Evolutionary conservation across 2,329 filamentous ascomycete genomes (phyloP).

Genomic region (Verticillium nubilum): DNA sequence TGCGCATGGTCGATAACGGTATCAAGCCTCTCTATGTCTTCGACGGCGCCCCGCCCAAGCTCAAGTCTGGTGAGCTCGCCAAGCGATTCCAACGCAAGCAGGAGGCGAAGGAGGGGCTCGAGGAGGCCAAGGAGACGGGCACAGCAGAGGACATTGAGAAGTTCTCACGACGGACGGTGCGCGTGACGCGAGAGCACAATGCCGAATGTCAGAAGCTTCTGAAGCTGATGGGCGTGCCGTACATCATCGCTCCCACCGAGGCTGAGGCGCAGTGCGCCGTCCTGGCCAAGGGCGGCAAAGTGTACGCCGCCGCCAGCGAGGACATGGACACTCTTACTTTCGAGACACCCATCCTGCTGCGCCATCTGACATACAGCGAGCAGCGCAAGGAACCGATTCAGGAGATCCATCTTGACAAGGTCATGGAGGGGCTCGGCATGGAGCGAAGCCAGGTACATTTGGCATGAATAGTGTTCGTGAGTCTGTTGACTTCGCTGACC

Average conservation of each 20-base stretch:
- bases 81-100: conserved; percentile 95
- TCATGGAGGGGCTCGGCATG: conserved; percentile 83
- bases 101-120: conserved; percentile 81
- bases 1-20: conserved; percentile 96
- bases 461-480: too few relatives aligned
- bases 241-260: conserved; percentile 91
- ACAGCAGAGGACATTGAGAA: conserved; percentile 98
- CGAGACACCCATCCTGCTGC: conserved; percentile 80
- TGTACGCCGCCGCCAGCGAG: conserved; percentile 93
- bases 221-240: conserved; percentile 94
- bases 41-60: conserved; percentile 91
- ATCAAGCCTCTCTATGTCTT: conserved; percentile 99
- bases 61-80: conserved; percentile 94
- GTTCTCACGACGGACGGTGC: conserved; percentile 87
- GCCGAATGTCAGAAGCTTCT: conserved; percentile 86
- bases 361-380: conserved; percentile 95
- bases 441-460: conserved; percentile 70
- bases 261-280: conserved; percentile 95
- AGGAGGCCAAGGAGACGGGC: conserved; percentile 95
- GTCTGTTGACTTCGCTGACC: background rate
- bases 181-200: conserved; percentile 96
- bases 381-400: conserved; percentile 97
- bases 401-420: conserved; percentile 84
- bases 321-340: conserved; percentile 99
- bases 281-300: conserved; percentile 84